These are phyloP conservation scores for Dothidotthia symphoricarpi DNA, from an alignment of 2,329 filamentous ascomycete species.

Conservation along the genomic window DNA sequence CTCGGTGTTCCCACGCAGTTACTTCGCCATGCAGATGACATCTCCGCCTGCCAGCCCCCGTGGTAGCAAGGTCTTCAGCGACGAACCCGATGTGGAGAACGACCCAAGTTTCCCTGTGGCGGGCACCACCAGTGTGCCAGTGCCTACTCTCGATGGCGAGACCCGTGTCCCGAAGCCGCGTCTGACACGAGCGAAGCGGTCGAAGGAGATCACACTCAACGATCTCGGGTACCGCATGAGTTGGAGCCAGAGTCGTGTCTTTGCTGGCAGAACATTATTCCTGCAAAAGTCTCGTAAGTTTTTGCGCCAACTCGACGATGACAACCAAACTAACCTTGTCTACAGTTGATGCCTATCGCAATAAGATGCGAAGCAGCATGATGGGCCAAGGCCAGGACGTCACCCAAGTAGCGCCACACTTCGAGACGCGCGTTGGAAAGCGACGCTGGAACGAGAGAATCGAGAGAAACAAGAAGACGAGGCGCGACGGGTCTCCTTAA, in stretches of 20 bases:
- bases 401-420: constrained; percentile 72
- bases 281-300: constrained; percentile 88
- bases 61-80: constrained; percentile 71
- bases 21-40: constrained; percentile 92
- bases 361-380: constrained; percentile 83
- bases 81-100: constrained; percentile 50
- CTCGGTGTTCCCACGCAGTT: constrained; percentile 86
- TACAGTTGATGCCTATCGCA: constrained; percentile 87
- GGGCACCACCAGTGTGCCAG: constrained; percentile 50
- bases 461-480: constrained; percentile 44
- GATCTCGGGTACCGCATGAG: constrained; percentile 94
- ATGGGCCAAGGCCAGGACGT: constrained; percentile 75
- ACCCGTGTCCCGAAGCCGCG: constrained; percentile 72
- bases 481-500: constrained; percentile 42
- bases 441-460: constrained; percentile 55
- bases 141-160: constrained; percentile 65
- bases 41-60: constrained; percentile 74
- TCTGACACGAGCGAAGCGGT: constrained; percentile 66
- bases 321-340: constrained; percentile 22
- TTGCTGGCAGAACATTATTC: constrained; percentile 82
- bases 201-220: constrained; percentile 86
- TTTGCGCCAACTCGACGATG: not conserved
- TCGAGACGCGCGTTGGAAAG: constrained; percentile 86
- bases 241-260: constrained; percentile 91
- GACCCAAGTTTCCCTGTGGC: constrained; percentile 46